Percentiles rank a stretch among this genome's conserved stretches.
Conservation (phyloP, 768 basidiomycete species). For the Lenzites betulinus region DNA sequence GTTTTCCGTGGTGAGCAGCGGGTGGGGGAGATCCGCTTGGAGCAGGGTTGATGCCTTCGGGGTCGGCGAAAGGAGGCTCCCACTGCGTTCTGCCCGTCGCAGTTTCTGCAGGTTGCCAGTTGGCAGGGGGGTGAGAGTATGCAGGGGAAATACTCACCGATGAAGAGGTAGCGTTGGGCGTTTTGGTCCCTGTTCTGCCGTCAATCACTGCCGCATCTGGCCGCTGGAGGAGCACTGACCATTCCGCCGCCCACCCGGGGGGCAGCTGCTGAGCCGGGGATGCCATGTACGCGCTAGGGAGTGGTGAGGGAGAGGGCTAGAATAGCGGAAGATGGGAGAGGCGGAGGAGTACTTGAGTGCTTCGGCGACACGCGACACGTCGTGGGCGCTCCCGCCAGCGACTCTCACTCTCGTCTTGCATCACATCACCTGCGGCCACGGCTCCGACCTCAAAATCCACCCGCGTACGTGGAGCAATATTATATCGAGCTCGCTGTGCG, state of each 20-base stretch:
- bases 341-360: conserved; percentile 6
- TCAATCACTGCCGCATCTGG: conserved; percentile 11
- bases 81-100: conserved; percentile 85
- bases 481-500: neutral
- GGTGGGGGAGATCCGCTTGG: conserved; percentile 48
- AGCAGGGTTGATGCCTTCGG: conserved; percentile 28
- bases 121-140: neutral
- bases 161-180: conserved; percentile 84
- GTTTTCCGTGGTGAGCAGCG: conserved; percentile 49
- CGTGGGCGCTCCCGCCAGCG: conserved; percentile 17
- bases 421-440: conserved; percentile 5
- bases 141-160: conserved; percentile 59
- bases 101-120: conserved; percentile 58
- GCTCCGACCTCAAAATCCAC: neutral
- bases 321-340: conserved; percentile 9
- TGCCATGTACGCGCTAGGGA: conserved; percentile 38
- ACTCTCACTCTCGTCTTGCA: neutral
- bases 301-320: neutral
- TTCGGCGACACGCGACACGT: conserved; percentile 24
- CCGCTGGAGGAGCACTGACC: conserved; percentile 49
- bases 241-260: conserved; percentile 92
- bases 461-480: conserved; percentile 13
- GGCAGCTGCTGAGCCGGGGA: conserved; percentile 71
- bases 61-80: conserved; percentile 67
- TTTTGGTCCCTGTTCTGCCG: conserved; percentile 64